Conservation (phyloP, 2,329 filamentous ascomycete species). For the Talaromyces sp. region DNA sequence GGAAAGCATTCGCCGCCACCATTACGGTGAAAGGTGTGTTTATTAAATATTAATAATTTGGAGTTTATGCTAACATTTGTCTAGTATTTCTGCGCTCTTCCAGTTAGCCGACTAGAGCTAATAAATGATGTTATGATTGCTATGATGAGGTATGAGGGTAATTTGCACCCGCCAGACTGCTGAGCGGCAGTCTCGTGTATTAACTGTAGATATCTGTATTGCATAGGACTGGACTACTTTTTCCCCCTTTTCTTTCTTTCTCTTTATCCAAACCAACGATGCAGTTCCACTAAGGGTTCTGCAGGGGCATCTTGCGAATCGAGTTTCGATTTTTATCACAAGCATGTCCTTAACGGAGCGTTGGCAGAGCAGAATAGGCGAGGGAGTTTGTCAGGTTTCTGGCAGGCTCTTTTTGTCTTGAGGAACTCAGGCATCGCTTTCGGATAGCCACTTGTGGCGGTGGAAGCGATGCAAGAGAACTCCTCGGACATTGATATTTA, state of each 20-base stretch:
- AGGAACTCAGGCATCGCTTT: constrained; percentile 35
- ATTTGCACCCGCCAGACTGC: background rate
- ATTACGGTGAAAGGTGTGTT: constrained; percentile 77
- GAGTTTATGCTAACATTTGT: constrained; percentile 16
- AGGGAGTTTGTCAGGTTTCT: constrained; percentile 17
- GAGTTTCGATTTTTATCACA: constrained; percentile 37
- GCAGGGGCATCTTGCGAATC: constrained; percentile 60
- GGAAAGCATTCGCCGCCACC: constrained; percentile 91
- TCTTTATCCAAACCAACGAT: constrained; percentile 55
- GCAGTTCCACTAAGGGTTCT: constrained; percentile 62
- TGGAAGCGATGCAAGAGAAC: constrained; percentile 37
- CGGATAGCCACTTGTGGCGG: constrained; percentile 18
- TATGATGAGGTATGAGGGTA: constrained; percentile 3
- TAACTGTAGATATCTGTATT: background rate
- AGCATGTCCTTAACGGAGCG: constrained; percentile 75
- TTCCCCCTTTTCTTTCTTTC: constrained; percentile 11
- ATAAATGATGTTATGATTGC: constrained; percentile 7
- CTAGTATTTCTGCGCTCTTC: constrained; percentile 54
- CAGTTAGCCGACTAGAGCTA: constrained; percentile 51
- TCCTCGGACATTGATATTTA: constrained; percentile 28
- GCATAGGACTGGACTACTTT: constrained; percentile 1
- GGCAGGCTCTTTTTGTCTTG: constrained; percentile 14
- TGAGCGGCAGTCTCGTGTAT: background rate
- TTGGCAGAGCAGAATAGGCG: constrained; percentile 55
- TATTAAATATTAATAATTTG: constrained; percentile 6